These are phyloP conservation scores for Babesia bigemina DNA, from an alignment of 169 alveolate species.

Conservation along the genomic window DNA sequence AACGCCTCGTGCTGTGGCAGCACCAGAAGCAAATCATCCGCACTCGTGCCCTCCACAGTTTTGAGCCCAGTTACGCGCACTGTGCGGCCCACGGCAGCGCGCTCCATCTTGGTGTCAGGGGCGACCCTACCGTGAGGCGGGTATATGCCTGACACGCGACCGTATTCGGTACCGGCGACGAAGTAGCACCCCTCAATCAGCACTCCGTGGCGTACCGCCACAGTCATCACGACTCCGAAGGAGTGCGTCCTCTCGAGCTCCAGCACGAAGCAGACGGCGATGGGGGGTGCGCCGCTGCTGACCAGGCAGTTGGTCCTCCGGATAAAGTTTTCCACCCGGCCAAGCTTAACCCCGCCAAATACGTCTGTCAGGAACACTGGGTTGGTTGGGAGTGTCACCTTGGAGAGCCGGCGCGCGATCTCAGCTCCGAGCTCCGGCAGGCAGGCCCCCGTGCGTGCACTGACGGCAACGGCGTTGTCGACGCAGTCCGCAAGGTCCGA, in stretches of 20 bases:
- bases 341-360: constrained; percentile 46
- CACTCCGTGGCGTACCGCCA: constrained; percentile 74
- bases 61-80: constrained; percentile 74
- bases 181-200: constrained; percentile 77
- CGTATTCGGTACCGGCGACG: constrained; percentile 80
- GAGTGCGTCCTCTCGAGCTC: constrained; percentile 72
- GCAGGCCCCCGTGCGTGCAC: constrained; percentile 69
- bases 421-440: constrained; percentile 41
- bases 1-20: constrained; percentile 80
- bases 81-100: constrained; percentile 74
- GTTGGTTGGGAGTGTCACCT: constrained; percentile 57
- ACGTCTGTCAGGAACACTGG: background rate
- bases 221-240: constrained; percentile 69
- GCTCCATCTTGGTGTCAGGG: constrained; percentile 45
- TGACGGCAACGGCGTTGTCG: constrained; percentile 67
- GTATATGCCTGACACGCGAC: constrained; percentile 71
- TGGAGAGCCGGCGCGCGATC: constrained; percentile 28
- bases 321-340: constrained; percentile 49
- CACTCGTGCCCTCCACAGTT: constrained; percentile 68
- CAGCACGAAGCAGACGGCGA: constrained; percentile 72
- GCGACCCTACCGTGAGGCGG: constrained; percentile 10
- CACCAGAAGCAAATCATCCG: constrained; percentile 74
- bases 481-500: constrained; percentile 60
- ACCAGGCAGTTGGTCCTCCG: constrained; percentile 74
- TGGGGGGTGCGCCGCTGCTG: constrained; percentile 67